Base-by-base conservation (phyloP, 768 basidiomycete species). In the Nevesoporus exiguus region DNA sequence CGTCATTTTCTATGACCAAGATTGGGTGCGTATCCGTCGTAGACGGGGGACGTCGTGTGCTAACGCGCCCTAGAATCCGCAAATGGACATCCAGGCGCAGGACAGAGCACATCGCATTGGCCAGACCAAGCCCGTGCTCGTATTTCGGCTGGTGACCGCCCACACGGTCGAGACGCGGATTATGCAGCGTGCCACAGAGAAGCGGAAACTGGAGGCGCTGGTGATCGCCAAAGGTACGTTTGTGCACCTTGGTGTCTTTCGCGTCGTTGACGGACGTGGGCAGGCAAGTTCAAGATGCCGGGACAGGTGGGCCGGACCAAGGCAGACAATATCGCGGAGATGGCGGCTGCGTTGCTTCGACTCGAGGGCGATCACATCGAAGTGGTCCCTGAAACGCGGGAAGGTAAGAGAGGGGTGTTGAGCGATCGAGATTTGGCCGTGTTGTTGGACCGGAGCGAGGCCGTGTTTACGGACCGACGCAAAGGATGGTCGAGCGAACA, bases 71-170 rank as follows among this genome's bases (percentile, higher is more conserved):
- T 25, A 92, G 90, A 93, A 92, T 63, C 94, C 95, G 0, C 95
- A 97, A 74, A 94, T 95, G 85, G 96, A 99, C 60, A 77, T 90
- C 3, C 96, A 99, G 73, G 96, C 96, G 0, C 91, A 94, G 67
- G 96, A 97, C 62, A 81, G 96, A 33, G 94, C 94, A 0, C 96
- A 99, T 70, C 84, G 97, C 11, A 98, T 99, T 45, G 96, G 96
- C 2, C 96, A 98, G 73, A 97, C 84, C 27, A 85, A 77, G 59
- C 93, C 93, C 1, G 93, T 97, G 49, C 77, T 97, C 41, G 85
- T 97, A 53, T 96, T 92, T 74, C 80, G 96, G 36, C 77, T 98
- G 4, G 83, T 96, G 34, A 88, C 85, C 21, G 86, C 83, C 6
- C 88, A 94, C 69, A 97, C 93, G 3, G 79, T 99, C 61, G 96